phyloP scores from a whole-genome alignment of 352 stramenopile species.

The Phytophthora melonis region DNA sequence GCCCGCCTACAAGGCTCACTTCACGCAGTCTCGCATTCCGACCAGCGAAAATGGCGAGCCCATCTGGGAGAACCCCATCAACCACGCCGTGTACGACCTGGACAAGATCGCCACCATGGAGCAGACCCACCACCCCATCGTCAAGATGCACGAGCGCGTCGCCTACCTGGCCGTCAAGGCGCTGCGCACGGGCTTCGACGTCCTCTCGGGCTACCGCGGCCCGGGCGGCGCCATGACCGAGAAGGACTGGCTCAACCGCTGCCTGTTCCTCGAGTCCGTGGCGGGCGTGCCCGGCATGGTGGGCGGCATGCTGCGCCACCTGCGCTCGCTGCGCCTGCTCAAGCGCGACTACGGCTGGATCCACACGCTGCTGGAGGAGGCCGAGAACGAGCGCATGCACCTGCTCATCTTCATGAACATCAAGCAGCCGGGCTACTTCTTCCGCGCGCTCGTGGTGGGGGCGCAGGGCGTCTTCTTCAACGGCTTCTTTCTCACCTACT shows the following conservation, averaged over 20 bases:
- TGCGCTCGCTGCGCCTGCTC: constrained; percentile 86
- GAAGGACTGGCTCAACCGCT: constrained; percentile 69
- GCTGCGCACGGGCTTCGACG: constrained; percentile 60
- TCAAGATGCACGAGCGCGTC: constrained; percentile 49
- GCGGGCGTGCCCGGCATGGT: constrained; percentile 86
- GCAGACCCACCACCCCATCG: constrained; percentile 48
- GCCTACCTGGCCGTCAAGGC: constrained; percentile 49
- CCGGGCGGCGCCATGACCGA: constrained; percentile 70
- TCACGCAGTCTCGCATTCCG: constrained; percentile 24
- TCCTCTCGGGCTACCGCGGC: constrained; percentile 63
- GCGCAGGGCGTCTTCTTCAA: constrained; percentile 91
- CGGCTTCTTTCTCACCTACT: constrained; percentile 87
- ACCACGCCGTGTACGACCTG: constrained; percentile 52
- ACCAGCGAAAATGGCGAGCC: constrained; percentile 31
- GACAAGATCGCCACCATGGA: constrained; percentile 45
- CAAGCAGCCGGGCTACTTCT: constrained; percentile 83
- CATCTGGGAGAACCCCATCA: constrained; percentile 55
- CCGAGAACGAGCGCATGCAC: constrained; percentile 97
- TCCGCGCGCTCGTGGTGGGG: constrained; percentile 85
- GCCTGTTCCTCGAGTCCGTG: constrained; percentile 84
- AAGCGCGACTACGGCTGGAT: constrained; percentile 93
- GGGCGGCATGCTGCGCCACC: constrained; percentile 76
- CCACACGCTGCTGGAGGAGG: constrained; percentile 92
- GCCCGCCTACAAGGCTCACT: constrained; percentile 21
- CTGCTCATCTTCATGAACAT: constrained; percentile 92